Evolutionary conservation across 1,139 yeast species (phyloP), one percentile per base, ranked within the genome.

Genomic region (Taphrina wiesneri): DNA sequence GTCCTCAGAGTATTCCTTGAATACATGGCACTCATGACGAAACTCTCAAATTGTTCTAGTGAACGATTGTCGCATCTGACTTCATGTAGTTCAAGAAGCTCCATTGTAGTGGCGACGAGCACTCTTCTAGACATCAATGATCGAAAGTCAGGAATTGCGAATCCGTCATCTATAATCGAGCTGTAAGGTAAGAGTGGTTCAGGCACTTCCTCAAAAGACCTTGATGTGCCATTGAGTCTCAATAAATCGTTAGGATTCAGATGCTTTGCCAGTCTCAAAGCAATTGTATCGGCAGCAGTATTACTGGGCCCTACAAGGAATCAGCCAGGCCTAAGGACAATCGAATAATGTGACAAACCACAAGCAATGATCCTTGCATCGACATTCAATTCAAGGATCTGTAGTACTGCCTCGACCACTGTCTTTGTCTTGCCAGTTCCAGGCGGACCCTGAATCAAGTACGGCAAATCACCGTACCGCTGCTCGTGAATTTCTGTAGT

Each of bases 391-490:
- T n/a, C 28, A 19, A 60, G 51, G 25, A 49, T 53, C 39, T 60
- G 64, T 25, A 60, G 66, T 3, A 69, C 67, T 6, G 68, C 52
- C 47, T 69, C 70, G 32, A 68, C 68, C 21, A 69, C 64, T 1
- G 71, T 69, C 59, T 68, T 69, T 3, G 71, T 69, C 60, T 69
- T 69, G 49, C 71, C 71, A 5, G 71, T 69, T 4, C 71, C 71
- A 1, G 71, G 70, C 4, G 70, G 71, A 11, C 70, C 70, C 1
- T 68, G 68, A 21, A 69, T 64, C 36, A 67, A 56, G 56, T 64
- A 69, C 25, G 71, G 71, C 19, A 60, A 25, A 9, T 66, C 66
- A 23, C 64, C 53, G 9, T 69, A 70, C 21, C 68, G 60, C 19
- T 67, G 60, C 17, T 63, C 61, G 17, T 30, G 54, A n/a, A 68